Percentiles rank a stretch among this genome's conserved stretches.
Conservation (phyloP, 2,329 filamentous ascomycete genomes). For the Nannizzia gypsea region DNA sequence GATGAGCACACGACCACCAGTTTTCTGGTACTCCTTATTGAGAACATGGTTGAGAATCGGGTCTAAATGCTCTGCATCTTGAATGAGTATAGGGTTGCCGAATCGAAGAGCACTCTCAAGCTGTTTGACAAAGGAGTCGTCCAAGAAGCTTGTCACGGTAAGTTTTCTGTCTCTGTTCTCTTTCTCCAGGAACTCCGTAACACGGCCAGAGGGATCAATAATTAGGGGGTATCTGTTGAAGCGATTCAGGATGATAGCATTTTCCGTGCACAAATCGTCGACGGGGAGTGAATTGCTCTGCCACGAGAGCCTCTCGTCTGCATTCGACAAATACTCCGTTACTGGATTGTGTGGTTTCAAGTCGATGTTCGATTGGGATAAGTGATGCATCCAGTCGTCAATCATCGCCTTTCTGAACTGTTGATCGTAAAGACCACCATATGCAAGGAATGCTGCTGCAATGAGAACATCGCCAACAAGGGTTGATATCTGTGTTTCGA, state of each 20-base stretch:
- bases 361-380: conserved; percentile 80
- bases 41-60: conserved; percentile 96
- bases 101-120: conserved; percentile 93
- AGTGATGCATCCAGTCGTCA: conserved; percentile 92
- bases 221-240: conserved; percentile 98
- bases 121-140: conserved; percentile 96
- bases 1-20: conserved; percentile 91
- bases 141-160: conserved; percentile 94
- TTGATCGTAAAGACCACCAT: conserved; percentile 93
- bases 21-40: conserved; percentile 99
- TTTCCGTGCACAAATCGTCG: conserved; percentile 96
- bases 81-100: conserved; percentile 95
- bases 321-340: conserved; percentile 91
- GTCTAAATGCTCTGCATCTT: conserved; percentile 93
- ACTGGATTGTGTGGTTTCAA: conserved; percentile 91
- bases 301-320: conserved; percentile 89
- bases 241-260: conserved; percentile 90
- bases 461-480: conserved; percentile 91
- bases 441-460: conserved; percentile 93
- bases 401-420: conserved; percentile 96
- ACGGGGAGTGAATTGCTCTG: conserved; percentile 88
- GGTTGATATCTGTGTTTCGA: conserved; percentile 94
- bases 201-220: conserved; percentile 90
- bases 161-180: conserved; percentile 87
- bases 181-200: conserved; percentile 88